Conservation (phyloP, 306 rosid species). For the Albizia julibrissin region DNA sequence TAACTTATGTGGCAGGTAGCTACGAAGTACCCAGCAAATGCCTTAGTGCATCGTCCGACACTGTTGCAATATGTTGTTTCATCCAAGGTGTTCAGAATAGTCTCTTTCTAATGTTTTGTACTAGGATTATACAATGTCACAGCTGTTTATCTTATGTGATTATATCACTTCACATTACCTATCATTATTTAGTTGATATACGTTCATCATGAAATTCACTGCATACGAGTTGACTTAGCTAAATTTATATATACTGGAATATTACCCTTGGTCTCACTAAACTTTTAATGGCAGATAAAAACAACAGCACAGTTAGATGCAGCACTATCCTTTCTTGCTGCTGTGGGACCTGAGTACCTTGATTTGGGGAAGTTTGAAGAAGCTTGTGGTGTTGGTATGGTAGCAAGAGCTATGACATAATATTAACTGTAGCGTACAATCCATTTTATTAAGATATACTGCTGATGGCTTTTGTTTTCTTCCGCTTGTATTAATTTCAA, state of each 20-base stretch:
- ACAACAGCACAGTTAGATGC: conserved; percentile 86
- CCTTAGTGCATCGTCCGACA: conserved; percentile 75
- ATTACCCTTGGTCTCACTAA: conserved; percentile 2
- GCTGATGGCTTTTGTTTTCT: conserved; percentile 16
- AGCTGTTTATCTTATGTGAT: neutral
- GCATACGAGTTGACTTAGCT: neutral
- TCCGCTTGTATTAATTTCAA: conserved; percentile 21
- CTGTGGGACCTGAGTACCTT: conserved; percentile 50
- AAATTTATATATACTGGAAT: neutral
- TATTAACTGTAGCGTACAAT: neutral
- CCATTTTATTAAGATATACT: conserved; percentile 9
- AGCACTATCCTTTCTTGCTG: conserved; percentile 64
- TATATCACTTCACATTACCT: neutral
- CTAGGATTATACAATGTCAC: neutral
- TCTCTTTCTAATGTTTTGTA: neutral
- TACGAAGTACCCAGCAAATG: conserved; percentile 83
- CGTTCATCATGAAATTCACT: neutral
- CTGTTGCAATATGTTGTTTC: conserved; percentile 66
- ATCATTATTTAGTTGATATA: neutral
- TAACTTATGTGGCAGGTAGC: conserved; percentile 69
- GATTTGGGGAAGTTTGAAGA: conserved; percentile 69
- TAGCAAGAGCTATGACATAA: neutral
- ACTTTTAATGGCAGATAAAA: conserved; percentile 67
- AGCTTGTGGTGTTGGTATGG: conserved; percentile 93
- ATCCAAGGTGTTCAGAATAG: conserved; percentile 53